Evolutionary conservation across 2,329 filamentous ascomycete species (phyloP).

Genomic region (Meredithiella fracta): DNA sequence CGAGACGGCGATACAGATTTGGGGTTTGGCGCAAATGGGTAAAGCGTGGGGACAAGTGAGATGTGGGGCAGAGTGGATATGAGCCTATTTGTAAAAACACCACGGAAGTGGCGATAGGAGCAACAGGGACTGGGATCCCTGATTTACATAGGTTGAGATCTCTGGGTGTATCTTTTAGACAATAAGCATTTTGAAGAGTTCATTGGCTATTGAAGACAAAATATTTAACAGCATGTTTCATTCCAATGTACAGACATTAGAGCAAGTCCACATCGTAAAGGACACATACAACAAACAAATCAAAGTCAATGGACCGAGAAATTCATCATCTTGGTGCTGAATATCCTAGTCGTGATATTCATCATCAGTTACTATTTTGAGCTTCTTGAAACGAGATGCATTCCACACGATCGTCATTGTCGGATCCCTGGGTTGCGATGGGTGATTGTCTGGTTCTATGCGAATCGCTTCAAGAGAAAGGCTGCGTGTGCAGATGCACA

Average conservation of each 20-base stretch:
- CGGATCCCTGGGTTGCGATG: too few relatives aligned
- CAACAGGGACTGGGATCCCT: background rate
- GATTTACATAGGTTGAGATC: background rate
- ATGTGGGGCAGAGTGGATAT: background rate
- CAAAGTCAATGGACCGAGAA: background rate
- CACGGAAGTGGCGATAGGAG: background rate
- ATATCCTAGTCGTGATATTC: background rate
- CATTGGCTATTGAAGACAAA: too few relatives aligned
- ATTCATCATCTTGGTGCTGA: too few relatives aligned
- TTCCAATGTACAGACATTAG: too few relatives aligned
- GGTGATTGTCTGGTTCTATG: too few relatives aligned
- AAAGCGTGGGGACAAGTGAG: background rate
- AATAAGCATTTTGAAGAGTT: too few relatives aligned
- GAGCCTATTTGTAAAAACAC: background rate
- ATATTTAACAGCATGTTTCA: too few relatives aligned
- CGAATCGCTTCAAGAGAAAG: too few relatives aligned
- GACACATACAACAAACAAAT: too few relatives aligned
- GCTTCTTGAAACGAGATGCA: background rate
- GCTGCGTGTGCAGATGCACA: background rate
- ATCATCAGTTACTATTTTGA: background rate
- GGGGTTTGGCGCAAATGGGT: background rate
- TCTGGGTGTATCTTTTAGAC: background rate
- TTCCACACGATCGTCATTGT: background rate
- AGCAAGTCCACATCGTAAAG: too few relatives aligned
- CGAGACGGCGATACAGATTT: too few relatives aligned